These are phyloP conservation scores for Dictyostelium brefeldianum DNA, from an alignment of 78 protist genomes.

Conservation along the genomic window DNA sequence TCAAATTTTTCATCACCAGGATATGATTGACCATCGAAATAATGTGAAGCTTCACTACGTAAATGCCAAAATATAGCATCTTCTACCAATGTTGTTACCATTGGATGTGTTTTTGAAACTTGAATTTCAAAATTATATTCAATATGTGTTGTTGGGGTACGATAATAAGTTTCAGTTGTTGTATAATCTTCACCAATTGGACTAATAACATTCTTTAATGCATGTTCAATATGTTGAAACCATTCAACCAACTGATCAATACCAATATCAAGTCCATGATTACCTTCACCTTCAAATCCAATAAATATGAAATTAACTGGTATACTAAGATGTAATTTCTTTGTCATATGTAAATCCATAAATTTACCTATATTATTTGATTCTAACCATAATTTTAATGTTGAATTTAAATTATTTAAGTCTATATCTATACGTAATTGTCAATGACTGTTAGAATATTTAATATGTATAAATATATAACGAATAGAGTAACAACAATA, in stretches of 20 bases:
- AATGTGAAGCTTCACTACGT: conserved; percentile 12
- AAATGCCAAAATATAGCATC: conserved; percentile 74
- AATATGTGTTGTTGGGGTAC: conserved; percentile 65
- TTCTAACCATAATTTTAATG: conserved; percentile 49
- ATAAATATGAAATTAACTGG: conserved; percentile 66
- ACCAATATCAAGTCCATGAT: conserved; percentile 7
- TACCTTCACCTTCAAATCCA: conserved; percentile 75
- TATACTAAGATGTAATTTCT: conserved; percentile 7
- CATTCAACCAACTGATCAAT: conserved; percentile 24
- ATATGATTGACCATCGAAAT: not conserved
- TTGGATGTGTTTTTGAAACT: conserved; percentile 51
- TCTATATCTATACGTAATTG: too few relatives aligned
- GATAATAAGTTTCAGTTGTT: not conserved
- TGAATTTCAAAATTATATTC: conserved; percentile 69
- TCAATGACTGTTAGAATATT: not conserved
- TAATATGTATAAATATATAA: not conserved
- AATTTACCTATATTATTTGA: conserved; percentile 39
- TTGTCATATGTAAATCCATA: conserved; percentile 28
- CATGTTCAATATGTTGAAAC: conserved; percentile 73
- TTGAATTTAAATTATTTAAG: conserved; percentile 21
- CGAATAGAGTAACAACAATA: too few relatives aligned
- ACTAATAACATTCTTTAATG: conserved; percentile 33
- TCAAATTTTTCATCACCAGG: conserved; percentile 13
- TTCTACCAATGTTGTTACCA: conserved; percentile 55
- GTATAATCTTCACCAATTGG: conserved; percentile 63